A percentile compares a stretch with the other conserved stretches of the same genome.
These are phyloP conservation scores for Phyllostachys edulis DNA, from an alignment of 176 grass and related monocot genomes.

Conservation along the genomic window DNA sequence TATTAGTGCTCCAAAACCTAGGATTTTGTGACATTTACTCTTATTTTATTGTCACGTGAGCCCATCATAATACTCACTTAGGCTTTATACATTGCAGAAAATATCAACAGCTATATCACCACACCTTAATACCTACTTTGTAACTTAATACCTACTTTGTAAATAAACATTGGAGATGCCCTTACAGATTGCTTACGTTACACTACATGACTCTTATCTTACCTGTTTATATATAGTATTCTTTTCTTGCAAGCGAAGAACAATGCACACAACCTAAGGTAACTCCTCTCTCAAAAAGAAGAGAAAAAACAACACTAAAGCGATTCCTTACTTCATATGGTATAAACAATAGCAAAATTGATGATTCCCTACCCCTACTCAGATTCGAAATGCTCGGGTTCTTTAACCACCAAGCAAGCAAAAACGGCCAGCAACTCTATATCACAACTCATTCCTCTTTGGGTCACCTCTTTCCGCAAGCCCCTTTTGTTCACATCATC, in stretches of 20 bases:
- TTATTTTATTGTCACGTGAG: no score
- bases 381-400: background rate
- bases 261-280: background rate
- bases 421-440: constrained; percentile 12
- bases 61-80: no score
- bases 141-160: no score
- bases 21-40: no score
- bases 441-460: background rate
- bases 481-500: constrained; percentile 2
- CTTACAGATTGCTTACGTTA: background rate
- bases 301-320: background rate
- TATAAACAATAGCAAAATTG: background rate
- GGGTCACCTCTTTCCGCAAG: constrained; percentile 27
- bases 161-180: no score
- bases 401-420: constrained; percentile 50
- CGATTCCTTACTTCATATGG: constrained; percentile 23
- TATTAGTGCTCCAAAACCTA: no score
- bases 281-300: background rate
- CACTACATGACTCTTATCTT: background rate
- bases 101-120: no score
- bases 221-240: no score
- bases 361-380: no score
- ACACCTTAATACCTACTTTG: no score
- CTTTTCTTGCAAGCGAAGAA: no score
- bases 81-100: no score